phyloP scores from a whole-genome alignment of 768 basidiomycete genomes.

The Mrakia hoshinonis region DNA sequence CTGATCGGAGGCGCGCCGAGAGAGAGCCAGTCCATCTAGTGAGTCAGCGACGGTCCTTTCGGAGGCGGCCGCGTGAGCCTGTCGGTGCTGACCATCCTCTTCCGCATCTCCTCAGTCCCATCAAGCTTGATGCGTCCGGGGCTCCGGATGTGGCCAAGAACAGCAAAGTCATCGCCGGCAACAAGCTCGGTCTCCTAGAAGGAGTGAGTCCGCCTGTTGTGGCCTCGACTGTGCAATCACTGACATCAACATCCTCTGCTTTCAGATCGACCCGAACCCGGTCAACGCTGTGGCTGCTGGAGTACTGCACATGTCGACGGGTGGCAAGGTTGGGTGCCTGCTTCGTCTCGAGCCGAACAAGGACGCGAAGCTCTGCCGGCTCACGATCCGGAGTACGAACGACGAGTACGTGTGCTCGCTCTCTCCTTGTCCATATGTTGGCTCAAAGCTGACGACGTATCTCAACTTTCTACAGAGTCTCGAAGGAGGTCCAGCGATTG shows the following conservation, averaged over 20 bases:
- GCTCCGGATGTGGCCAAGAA: constrained; percentile 68
- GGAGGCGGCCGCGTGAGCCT: background rate
- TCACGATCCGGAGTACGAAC: constrained; percentile 91
- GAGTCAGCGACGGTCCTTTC: background rate
- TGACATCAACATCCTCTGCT: too few species aligned
- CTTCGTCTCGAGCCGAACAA: constrained; percentile 87
- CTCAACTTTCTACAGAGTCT: constrained; percentile 45
- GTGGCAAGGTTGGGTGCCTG: constrained; percentile 92
- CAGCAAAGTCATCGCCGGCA: constrained; percentile 66
- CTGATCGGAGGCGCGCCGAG: constrained; percentile 90
- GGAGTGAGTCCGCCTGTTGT: constrained; percentile 39
- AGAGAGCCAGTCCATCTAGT: constrained; percentile 77
- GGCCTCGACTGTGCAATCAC: background rate
- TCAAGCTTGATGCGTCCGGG: constrained; percentile 55
- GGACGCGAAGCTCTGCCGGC: constrained; percentile 89
- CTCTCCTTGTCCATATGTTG: background rate
- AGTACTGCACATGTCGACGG: constrained; percentile 82
- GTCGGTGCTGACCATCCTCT: background rate
- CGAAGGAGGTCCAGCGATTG: constrained; percentile 40
- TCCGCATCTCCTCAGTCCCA: constrained; percentile 43
- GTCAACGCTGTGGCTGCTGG: constrained; percentile 88
- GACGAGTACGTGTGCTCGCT: constrained; percentile 45
- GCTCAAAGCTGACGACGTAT: too few species aligned
- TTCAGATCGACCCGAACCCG: constrained; percentile 77
- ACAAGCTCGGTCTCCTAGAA: constrained; percentile 64